Base-by-base conservation (phyloP, 345 rosid genomes). In the Populus ilicifolia region DNA sequence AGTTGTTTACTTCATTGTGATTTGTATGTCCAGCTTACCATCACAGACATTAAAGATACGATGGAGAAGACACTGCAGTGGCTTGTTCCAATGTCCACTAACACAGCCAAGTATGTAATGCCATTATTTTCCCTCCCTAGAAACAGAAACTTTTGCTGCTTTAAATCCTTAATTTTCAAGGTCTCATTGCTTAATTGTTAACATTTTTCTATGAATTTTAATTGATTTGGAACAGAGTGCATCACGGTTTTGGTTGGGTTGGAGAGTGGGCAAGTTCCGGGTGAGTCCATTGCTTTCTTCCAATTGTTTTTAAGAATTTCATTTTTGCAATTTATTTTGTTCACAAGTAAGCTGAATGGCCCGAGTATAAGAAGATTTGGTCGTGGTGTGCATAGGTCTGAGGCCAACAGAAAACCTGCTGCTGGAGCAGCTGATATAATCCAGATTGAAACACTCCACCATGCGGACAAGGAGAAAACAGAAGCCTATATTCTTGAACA, bases 31-130 rank as follows among this genome's bases (percentile, higher is more conserved):
- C 90, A 93, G 98, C 83, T 86, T 43, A 76, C 93, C 10, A 43
- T 89, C 36, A 70, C 86, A 67, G 89, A 88, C 75, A 87, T 93
- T 61, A 91, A 91, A 83, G 90, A 88, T 79, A 93, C 91, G 80
- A 91, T 93, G 94, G 94, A 91, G 79, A 96, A 92, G 85, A 92
- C 89, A 16, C 86, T 92, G 38, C 83, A 86, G 33, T 96, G 99
- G 99, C 92, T 96, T 70, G 92, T 89, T 75, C 97, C 95, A 1
- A 70, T 93, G 43, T 93, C 99, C 67, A 43, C 89, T 54, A 93
- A 92, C 81, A 93, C 99, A 33, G 89, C 92, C 67, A 92, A 91
- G 98, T 96, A 88, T 44, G 90, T 69, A 41, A 73, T 27, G 20
- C 14, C 2, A 71, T 35, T 30, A 48, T 14, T 59, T 79, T 29